A percentile compares a stretch with the other conserved stretches of the same genome.
These are phyloP conservation scores for Dissoconium aciculare DNA, from an alignment of 2,329 filamentous ascomycete genomes.

Conservation along the genomic window DNA sequence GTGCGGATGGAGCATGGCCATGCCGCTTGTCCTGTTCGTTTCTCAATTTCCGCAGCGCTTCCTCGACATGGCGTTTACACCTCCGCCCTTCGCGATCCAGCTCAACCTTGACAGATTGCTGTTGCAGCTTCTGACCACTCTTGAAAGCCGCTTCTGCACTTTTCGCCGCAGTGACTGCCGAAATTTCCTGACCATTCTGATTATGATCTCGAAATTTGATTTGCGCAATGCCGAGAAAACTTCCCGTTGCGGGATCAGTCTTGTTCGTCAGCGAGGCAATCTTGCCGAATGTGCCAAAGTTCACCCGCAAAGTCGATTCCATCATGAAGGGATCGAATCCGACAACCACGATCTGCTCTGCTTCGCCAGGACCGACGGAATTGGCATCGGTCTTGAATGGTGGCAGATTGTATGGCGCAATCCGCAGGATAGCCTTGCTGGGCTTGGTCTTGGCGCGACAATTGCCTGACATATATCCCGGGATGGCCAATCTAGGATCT, in stretches of 20 bases:
- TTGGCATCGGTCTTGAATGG: conserved; percentile 74
- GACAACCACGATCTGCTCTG: conserved; percentile 81
- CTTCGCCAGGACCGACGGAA: conserved; percentile 76
- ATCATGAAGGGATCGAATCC: conserved; percentile 86
- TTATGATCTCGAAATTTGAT: conserved; percentile 71
- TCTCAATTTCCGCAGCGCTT: conserved; percentile 53
- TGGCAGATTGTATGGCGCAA: conserved; percentile 63
- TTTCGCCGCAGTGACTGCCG: conserved; percentile 67
- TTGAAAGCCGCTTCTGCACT: conserved; percentile 59
- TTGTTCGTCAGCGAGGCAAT: conserved; percentile 86
- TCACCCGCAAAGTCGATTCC: conserved; percentile 52
- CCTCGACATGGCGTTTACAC: conserved; percentile 64
- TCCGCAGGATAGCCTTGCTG: conserved; percentile 55
- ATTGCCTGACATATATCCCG: conserved; percentile 41
- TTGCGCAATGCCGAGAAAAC: conserved; percentile 82
- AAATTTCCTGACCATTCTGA: conserved; percentile 38
- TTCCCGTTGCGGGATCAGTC: conserved; percentile 86
- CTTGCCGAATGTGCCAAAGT: conserved; percentile 70
- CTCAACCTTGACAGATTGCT: conserved; percentile 63
- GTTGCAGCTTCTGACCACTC: conserved; percentile 68
- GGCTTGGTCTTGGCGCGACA: conserved; percentile 39
- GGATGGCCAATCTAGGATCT: conserved; percentile 65
- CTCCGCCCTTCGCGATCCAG: conserved; percentile 78
- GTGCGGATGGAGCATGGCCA: conserved; percentile 21
- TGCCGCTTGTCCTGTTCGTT: conserved; percentile 39